Evolutionary conservation across 2,329 filamentous ascomycete genomes (phyloP).

Genomic region (Amesomyces nigricolor): DNA sequence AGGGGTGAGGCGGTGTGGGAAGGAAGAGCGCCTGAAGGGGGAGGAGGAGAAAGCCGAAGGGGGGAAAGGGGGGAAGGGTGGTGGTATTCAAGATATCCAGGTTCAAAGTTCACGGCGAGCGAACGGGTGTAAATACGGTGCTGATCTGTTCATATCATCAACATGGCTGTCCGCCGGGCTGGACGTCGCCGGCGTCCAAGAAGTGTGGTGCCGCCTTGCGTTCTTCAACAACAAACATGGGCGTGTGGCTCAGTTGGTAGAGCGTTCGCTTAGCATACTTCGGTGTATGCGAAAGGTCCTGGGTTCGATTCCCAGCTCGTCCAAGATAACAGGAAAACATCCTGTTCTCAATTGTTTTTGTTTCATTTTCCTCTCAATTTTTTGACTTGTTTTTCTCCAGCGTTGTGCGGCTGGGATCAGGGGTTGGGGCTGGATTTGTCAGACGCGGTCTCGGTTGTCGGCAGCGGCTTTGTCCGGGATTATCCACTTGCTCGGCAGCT

Average conservation of each 20-base stretch:
- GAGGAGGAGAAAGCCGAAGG: neutral
- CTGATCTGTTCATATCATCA: neutral
- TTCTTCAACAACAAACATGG: slow-evolving; percentile 7
- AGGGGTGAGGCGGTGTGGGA: too few species aligned
- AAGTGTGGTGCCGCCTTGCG: too few species aligned
- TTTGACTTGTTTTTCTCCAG: neutral
- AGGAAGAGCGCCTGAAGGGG: too few species aligned
- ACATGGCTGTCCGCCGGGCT: neutral
- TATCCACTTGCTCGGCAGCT: neutral
- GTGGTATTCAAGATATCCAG: neutral
- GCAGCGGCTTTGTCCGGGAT: neutral
- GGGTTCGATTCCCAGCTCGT: slow-evolving; percentile 22
- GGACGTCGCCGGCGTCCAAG: neutral
- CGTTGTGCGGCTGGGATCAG: neutral
- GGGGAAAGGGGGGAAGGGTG: neutral
- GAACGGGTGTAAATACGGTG: neutral
- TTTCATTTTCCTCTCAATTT: neutral
- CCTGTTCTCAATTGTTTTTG: neutral
- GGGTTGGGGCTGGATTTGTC: slow-evolving; percentile 5
- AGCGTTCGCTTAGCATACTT: slow-evolving; percentile 22
- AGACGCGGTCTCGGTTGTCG: neutral
- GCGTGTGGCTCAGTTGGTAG: slow-evolving; percentile 24
- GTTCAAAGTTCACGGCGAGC: too few species aligned
- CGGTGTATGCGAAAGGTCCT: slow-evolving; percentile 21
- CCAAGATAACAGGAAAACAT: neutral